A percentile compares a stretch with the other conserved stretches of the same genome.
phyloP scores from a whole-genome alignment of 139 green algal genomes.

The Tetradesmus obliquus region DNA sequence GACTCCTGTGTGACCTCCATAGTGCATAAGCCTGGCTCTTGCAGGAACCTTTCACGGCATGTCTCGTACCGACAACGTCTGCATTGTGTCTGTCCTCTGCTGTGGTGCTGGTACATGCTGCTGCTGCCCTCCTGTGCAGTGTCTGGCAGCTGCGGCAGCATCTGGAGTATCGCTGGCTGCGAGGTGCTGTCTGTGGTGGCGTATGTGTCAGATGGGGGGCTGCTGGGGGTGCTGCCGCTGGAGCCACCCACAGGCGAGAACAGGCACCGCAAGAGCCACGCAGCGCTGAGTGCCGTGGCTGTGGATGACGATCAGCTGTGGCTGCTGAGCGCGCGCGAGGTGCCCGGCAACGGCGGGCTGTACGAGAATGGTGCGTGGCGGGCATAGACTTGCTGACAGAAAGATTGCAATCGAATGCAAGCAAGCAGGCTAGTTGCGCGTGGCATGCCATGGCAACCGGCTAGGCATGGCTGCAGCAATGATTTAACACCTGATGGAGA shows the following conservation, averaged over 20 bases:
- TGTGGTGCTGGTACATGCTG: neutral
- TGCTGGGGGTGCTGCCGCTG: slow-evolving; percentile 28
- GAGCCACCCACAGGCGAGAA: slow-evolving; percentile 34
- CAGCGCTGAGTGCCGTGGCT: slow-evolving; percentile 33
- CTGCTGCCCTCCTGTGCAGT: slow-evolving; percentile 11
- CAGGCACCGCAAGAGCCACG: slow-evolving; percentile 41
- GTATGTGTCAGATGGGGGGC: slow-evolving; percentile 28
- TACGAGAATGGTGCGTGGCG: slow-evolving; percentile 8
- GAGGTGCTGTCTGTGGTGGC: slow-evolving; percentile 15
- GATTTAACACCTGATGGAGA: too few species aligned
- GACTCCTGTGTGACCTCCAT: too few species aligned
- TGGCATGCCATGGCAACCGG: too few species aligned
- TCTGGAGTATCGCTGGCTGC: neutral
- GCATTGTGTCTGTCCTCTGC: too few species aligned
- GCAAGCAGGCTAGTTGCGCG: too few species aligned
- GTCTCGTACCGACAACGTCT: too few species aligned
- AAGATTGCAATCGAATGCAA: neutral
- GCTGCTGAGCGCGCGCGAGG: slow-evolving; percentile 40
- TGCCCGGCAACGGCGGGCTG: slow-evolving; percentile 35
- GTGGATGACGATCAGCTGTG: slow-evolving; percentile 38
- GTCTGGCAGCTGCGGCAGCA: slow-evolving; percentile 31
- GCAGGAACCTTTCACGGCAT: too few species aligned
- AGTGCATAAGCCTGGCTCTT: too few species aligned
- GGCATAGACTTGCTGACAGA: neutral
- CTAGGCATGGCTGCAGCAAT: too few species aligned